phyloP scores from a whole-genome alignment of 2,329 filamentous ascomycete genomes.

The Beauveria varroae region DNA sequence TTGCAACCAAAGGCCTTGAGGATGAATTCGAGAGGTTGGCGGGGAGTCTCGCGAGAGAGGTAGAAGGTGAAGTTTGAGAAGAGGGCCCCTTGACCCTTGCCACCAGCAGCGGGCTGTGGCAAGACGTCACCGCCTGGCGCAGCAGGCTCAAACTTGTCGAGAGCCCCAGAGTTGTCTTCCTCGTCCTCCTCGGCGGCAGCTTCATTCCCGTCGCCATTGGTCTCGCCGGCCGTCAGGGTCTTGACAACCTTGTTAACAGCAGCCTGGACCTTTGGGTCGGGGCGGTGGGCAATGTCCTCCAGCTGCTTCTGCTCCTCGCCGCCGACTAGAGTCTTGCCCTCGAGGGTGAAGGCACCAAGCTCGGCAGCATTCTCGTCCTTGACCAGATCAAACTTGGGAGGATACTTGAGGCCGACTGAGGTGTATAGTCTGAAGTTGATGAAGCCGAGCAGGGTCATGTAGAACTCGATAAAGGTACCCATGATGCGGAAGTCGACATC shows the following conservation, averaged over 20 bases:
- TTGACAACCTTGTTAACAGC: conserved; percentile 62
- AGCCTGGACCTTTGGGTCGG: conserved; percentile 56
- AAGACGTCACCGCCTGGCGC: conserved; percentile 81
- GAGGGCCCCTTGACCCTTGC: conserved; percentile 62
- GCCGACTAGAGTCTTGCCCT: conserved; percentile 59
- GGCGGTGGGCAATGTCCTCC: conserved; percentile 38
- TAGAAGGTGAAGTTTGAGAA: conserved; percentile 89
- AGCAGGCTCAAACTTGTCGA: conserved; percentile 87
- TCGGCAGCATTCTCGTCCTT: conserved; percentile 89
- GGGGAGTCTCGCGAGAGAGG: conserved; percentile 86
- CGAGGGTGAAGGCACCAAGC: conserved; percentile 82
- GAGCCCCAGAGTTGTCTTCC: conserved; percentile 45
- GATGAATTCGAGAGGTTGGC: conserved; percentile 85
- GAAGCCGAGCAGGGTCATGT: conserved; percentile 91
- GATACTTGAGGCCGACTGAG: conserved; percentile 84
- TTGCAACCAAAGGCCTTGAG: conserved; percentile 93
- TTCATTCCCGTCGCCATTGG: conserved; percentile 25
- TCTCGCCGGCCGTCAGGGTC: conserved; percentile 53
- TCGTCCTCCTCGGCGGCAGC: conserved; percentile 26
- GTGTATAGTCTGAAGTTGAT: conserved; percentile 96
- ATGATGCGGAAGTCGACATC: conserved; percentile 99
- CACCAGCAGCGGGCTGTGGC: conserved; percentile 64
- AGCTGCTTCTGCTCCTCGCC: conserved; percentile 45
- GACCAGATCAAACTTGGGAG: conserved; percentile 80
- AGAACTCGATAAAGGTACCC: conserved; percentile 98